These are phyloP conservation scores for Anisodus acutangulus DNA, from an alignment of 257 asterid genomes.

Conservation along the genomic window DNA sequence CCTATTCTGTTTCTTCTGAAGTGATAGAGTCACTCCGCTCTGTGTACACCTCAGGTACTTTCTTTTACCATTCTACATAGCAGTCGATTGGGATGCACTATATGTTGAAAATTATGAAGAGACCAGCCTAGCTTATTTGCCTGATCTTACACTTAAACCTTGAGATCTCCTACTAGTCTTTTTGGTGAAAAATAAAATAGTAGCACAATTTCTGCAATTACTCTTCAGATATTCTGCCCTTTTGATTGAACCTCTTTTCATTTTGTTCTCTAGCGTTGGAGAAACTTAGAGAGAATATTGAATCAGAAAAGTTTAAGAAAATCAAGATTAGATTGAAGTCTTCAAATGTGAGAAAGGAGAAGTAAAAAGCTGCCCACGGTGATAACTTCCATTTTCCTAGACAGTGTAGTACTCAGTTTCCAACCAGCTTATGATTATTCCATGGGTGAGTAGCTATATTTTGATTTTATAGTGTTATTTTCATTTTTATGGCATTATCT, in stretches of 20 bases:
- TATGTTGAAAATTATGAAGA: slow-evolving; percentile 10
- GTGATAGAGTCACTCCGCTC: slow-evolving; percentile 60
- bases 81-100: neutral
- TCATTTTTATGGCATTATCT: neutral
- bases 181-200: slow-evolving; percentile 8
- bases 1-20: slow-evolving; percentile 59
- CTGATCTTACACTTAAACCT: neutral
- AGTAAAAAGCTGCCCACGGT: slow-evolving; percentile 41
- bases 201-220: neutral
- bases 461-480: neutral
- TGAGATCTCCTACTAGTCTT: neutral
- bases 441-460: slow-evolving; percentile 13
- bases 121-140: neutral
- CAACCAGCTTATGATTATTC: slow-evolving; percentile 1
- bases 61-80: slow-evolving; percentile 15
- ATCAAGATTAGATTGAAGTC: slow-evolving; percentile 42
- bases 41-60: slow-evolving; percentile 57
- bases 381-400: neutral
- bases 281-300: slow-evolving; percentile 65
- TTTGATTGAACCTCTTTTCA: slow-evolving; percentile 30
- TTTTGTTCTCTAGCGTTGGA: slow-evolving; percentile 60
- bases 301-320: slow-evolving; percentile 54
- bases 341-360: slow-evolving; percentile 33
- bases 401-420: neutral
- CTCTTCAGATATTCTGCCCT: neutral